A percentile compares a stretch with the other conserved stretches of the same genome.
Evolutionary conservation across 176 grass and related monocot genomes (phyloP).

Genomic region (Cymbopogon citratus): DNA sequence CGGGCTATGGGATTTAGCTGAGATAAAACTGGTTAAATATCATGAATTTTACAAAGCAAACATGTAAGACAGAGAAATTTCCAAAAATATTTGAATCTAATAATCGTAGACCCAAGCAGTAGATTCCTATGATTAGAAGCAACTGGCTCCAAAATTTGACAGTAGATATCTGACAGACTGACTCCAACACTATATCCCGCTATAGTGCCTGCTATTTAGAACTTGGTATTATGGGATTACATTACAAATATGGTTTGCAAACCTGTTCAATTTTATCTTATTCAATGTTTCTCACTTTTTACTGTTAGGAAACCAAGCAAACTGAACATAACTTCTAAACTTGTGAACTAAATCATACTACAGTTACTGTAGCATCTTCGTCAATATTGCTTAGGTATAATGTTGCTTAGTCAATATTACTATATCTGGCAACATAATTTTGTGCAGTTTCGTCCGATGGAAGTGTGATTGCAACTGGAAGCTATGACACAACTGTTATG

Average conservation of each 20-base stretch:
- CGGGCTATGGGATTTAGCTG: no score
- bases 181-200: no score
- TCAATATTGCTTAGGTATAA: background rate
- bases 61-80: no score
- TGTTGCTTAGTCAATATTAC: background rate
- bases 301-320: background rate
- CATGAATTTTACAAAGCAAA: no score
- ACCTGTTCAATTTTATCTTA: background rate
- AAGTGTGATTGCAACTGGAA: conserved; percentile 90
- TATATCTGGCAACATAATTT: conserved; percentile 22
- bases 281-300: background rate
- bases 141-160: no score
- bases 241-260: conserved; percentile 4
- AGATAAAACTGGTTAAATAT: no score
- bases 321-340: background rate
- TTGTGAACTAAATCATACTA: background rate
- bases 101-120: no score
- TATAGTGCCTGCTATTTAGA: no score
- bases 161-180: no score
- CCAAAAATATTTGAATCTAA: no score
- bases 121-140: no score
- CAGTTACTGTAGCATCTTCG: background rate
- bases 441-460: conserved; percentile 77
- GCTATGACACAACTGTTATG: conserved; percentile 95
- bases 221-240: background rate